Base-by-base conservation (phyloP, 371 early-diverging fungal genomes). In the Fennellomyces sp. region DNA sequence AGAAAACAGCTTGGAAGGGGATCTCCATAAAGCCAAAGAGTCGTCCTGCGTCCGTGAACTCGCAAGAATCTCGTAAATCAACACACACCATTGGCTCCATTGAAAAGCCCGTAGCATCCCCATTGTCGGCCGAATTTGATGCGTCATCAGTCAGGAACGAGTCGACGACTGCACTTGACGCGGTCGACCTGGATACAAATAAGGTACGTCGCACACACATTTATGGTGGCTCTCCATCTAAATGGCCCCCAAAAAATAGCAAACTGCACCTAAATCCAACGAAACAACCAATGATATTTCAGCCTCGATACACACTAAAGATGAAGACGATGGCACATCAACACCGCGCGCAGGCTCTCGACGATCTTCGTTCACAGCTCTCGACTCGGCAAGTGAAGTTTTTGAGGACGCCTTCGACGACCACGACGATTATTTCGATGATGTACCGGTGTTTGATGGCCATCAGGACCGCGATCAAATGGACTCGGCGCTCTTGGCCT, bases 371-470 rank as follows among this genome's bases (percentile, higher is more conserved):
- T 56, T 56, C 12, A 56, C 56, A 31, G 62, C 56, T 25, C 23
- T 64, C 3, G 64, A 64, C 38, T 64, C 64, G 17, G 65, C 65
- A 35, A 65, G 65, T 31, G 65, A 65, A 29, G 52, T 65, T 0
- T 65, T 65, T 56, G 65, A 65, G 36, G 65, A 65, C 27, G 65
- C 65, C 5, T 56, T 56, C 25, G 61, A 65, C 29, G 61, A 65
- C 31, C 45, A 42, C n/a, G 51, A 54, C 25, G 56, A 56, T 26
- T 47, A 49, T 17, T 47, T 28, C 11, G 61, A 54, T 26, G 29
- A 55, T 38, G 38, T 36, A 13, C 48, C 55, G 7, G 25, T 49
- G 6, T 33, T 47, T 47, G 33, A 57, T 21, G 45, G 23, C 3
- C 48, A 52, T 31, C 17, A 25, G 12, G 52, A 29, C 11, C 15